Evolutionary conservation across 208 protist species (phyloP), one percentile per base, ranked within the genome.

Genomic region (Acanthamoeba sp.): DNA sequence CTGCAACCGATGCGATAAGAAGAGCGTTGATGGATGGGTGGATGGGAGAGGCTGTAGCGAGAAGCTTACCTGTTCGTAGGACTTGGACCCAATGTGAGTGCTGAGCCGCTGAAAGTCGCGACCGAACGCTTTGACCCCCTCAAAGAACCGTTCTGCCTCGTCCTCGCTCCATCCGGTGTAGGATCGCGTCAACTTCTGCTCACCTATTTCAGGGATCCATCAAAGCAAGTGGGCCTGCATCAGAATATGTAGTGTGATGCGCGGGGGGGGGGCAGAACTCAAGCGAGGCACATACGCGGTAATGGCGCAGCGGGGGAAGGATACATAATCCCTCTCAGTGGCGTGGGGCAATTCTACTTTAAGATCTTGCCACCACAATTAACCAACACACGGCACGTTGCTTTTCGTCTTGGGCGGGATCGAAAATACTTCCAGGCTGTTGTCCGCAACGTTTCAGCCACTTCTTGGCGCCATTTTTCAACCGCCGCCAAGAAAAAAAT

Each of bases 111-210:
- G 82, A n/a, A 48, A 45, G 24, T 90, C 82, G 16, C 82, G 55
- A 42, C 55, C 82, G 48, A 90, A 90, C 38, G 24, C 45, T 16
- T 69, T 90, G 82, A 90, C 27, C 7, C 82, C 82, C 82, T 90
- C 82, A 38, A 90, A 90, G 50, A 90, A 90, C 27, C 38, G 82
- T 40, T 52, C 45, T 16, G 55, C 82, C 9, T 90, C 82, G 10
- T 90, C 50, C 29, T 90, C 82, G 34, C 24, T 90, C 82, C 82
- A 90, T 29, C 45, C 82, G 0, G 82, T 90, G 82, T 90, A 90
- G 4, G 82, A 3, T n/a, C 82, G 0, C 3, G 45, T 42, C 14
- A 5, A 7, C 16, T 38, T 80, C 36, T 76, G n/a, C n/a, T n/a
- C n/a, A n/a, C n/a, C n/a, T n/a, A n/a, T n/a, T n/a, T n/a, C n/a